Percentiles rank a stretch among this genome's conserved stretches.
Conservation (phyloP, 2,329 filamentous ascomycete genomes). For the Corinectria fuckeliana region DNA sequence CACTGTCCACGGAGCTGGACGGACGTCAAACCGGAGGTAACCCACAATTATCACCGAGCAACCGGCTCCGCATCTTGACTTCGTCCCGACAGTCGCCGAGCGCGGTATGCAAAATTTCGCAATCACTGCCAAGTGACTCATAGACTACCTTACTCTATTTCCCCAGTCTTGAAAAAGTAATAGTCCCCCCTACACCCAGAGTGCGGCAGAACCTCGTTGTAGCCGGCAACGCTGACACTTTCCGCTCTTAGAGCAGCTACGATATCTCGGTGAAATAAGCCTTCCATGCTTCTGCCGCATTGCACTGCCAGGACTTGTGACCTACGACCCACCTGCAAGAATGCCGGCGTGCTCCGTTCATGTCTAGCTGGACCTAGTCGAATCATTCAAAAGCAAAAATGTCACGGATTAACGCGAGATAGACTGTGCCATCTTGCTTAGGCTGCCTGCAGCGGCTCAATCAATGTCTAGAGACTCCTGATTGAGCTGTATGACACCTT, state of each 20-base stretch:
- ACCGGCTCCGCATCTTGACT: not conserved
- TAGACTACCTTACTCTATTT: too few relatives aligned
- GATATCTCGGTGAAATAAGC: not conserved
- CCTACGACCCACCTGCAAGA: not conserved
- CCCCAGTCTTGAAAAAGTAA: not conserved
- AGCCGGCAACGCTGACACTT: not conserved
- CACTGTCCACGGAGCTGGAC: not conserved
- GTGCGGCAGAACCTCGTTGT: too few relatives aligned
- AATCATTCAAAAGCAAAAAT: not conserved
- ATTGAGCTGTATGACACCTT: not conserved
- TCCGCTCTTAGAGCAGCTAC: not conserved
- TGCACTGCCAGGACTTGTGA: not conserved
- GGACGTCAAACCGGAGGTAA: not conserved
- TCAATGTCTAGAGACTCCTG: not conserved
- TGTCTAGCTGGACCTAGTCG: not conserved
- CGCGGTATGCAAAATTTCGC: not conserved
- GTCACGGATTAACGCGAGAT: too few relatives aligned
- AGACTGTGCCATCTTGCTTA: not conserved
- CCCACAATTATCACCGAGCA: conserved; percentile 1
- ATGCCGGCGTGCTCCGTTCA: not conserved
- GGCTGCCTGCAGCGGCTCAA: not conserved
- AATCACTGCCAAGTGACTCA: not conserved
- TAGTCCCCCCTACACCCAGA: not conserved
- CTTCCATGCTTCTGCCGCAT: not conserved
- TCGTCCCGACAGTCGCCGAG: not conserved